Base-by-base conservation (phyloP, 306 rosid genomes). In the Dryas drummondii region DNA sequence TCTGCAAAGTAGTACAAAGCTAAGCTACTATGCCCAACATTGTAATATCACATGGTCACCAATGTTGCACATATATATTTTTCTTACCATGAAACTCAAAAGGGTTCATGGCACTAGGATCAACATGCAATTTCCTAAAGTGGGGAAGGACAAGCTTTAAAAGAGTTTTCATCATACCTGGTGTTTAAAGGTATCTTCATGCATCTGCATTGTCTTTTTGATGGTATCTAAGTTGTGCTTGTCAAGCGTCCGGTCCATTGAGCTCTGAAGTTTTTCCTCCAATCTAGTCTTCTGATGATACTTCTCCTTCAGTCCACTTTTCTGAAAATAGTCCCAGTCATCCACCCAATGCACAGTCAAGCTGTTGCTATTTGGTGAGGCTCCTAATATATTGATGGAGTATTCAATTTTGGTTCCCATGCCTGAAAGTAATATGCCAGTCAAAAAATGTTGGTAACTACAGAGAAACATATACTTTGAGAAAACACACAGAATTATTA, bases 371-470 rank as follows among this genome's bases (percentile, higher is more conserved):
- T 83, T 81, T 74, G 78, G 68, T 66, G 88, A 79, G 70, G 81
- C 73, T 77, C 85, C 84, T 84, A 92, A 75, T 71, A 80, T 76
- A 85, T 92, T 85, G 88, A 85, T 72, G 72, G 88, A 78, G 82
- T 77, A 81, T 72, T 94, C 93, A 84, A 84, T 48, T 81, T 88
- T 86, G 82, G 93, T 91, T 82, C 89, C 99, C 99, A 92, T 94
- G 71, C 91, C 98, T 91, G 97, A 53, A 82, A 55, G 76, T 71
- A 55, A 74, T 56, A 52, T 55, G 64, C 40, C 49, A 64, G 49
- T 67, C 57, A 56, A 66, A 67, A 67, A 37, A 47, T 72, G 41
- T 57, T 6, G 17, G 52, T 61, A 49, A 56, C 46, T 66, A 64
- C 46, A 58, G 57, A 47, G 67, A 58, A 12, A 70, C 50, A 17